Evolutionary conservation across 2,329 filamentous ascomycete genomes (phyloP).

Genomic region (Calonectria fujianensis): DNA sequence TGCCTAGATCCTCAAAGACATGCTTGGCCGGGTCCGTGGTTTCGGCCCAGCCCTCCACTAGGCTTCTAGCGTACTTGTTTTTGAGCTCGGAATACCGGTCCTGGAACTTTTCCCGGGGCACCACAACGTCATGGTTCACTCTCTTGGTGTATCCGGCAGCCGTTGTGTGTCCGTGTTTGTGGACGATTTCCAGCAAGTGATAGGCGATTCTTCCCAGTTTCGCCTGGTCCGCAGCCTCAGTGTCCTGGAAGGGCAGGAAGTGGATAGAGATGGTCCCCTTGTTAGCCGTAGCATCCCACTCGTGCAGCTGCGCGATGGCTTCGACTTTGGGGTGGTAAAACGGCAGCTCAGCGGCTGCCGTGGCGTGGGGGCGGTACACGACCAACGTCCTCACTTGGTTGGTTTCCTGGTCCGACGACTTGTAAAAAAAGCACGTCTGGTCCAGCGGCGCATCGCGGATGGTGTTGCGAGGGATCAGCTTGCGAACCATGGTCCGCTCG

Average conservation of each 20-base stretch:
- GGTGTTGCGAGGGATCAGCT: constrained; percentile 87
- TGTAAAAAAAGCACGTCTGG: constrained; percentile 88
- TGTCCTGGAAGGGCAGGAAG: constrained; percentile 72
- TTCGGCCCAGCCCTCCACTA: constrained; percentile 89
- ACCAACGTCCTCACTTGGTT: constrained; percentile 66
- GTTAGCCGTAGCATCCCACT: constrained; percentile 68
- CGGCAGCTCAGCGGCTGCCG: constrained; percentile 78
- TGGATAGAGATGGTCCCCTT: constrained; percentile 75
- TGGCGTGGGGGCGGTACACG: constrained; percentile 85
- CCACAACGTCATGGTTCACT: constrained; percentile 87
- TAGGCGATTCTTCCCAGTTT: constrained; percentile 81
- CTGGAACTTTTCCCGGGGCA: constrained; percentile 86
- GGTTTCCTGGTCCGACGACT: constrained; percentile 51
- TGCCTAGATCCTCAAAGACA: constrained; percentile 94
- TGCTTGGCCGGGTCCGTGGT: constrained; percentile 92
- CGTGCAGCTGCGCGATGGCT: constrained; percentile 85
- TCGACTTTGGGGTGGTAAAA: constrained; percentile 91
- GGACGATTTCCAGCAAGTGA: constrained; percentile 79
- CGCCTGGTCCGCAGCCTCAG: constrained; percentile 52
- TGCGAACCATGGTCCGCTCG: constrained; percentile 81
- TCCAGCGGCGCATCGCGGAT: constrained; percentile 83
- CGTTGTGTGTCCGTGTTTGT: constrained; percentile 83
- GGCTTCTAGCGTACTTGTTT: constrained; percentile 80
- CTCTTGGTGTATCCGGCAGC: constrained; percentile 84
- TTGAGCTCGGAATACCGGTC: constrained; percentile 89